A percentile compares a stretch with the other conserved stretches of the same genome.
These are phyloP conservation scores for Daldinia grandis DNA, from an alignment of 495 filamentous ascomycete genomes.

Conservation along the genomic window DNA sequence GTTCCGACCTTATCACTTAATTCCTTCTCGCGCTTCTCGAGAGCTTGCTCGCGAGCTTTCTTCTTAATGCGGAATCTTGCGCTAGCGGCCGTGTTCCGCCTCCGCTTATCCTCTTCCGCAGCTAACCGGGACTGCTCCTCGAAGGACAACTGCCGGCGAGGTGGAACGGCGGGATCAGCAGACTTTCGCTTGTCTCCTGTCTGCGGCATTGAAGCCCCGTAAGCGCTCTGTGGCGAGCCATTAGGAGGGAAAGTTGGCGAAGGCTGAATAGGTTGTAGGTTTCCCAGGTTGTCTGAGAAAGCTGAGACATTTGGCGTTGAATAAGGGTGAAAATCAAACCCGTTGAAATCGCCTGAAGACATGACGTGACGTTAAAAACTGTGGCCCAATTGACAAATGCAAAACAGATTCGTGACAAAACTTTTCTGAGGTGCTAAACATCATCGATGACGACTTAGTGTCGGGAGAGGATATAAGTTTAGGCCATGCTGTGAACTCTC, in stretches of 20 bases:
- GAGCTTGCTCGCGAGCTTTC: slow-evolving; percentile 95
- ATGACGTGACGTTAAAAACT: slow-evolving; percentile 49
- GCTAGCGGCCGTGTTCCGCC: slow-evolving; percentile 93
- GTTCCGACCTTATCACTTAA: slow-evolving; percentile 81
- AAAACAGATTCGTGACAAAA: slow-evolving; percentile 28
- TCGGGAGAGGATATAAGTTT: slow-evolving; percentile 31
- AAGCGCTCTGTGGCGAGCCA: slow-evolving; percentile 53
- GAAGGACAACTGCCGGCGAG: slow-evolving; percentile 55
- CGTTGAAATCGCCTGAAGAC: slow-evolving; percentile 61
- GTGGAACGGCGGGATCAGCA: slow-evolving; percentile 43
- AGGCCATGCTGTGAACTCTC: slow-evolving; percentile 40
- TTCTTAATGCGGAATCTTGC: slow-evolving; percentile 98
- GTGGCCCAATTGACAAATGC: slow-evolving; percentile 37
- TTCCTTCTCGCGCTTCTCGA: slow-evolving; percentile 90
- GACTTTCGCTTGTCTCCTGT: slow-evolving; percentile 64
- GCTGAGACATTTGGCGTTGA: slow-evolving; percentile 56
- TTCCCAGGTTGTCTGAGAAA: slow-evolving; percentile 54
- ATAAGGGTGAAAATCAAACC: slow-evolving; percentile 58
- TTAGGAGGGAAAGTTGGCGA: slow-evolving; percentile 49
- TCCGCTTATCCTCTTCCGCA: slow-evolving; percentile 96
- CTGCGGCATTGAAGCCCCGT: slow-evolving; percentile 49
- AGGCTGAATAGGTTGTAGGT: slow-evolving; percentile 59
- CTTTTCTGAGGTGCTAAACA: slow-evolving; percentile 42
- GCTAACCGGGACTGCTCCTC: slow-evolving; percentile 78
- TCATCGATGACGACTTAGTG: slow-evolving; percentile 44